Base-by-base conservation (phyloP, 2,329 filamentous ascomycete genomes). In the Fusarium armeniacum region DNA sequence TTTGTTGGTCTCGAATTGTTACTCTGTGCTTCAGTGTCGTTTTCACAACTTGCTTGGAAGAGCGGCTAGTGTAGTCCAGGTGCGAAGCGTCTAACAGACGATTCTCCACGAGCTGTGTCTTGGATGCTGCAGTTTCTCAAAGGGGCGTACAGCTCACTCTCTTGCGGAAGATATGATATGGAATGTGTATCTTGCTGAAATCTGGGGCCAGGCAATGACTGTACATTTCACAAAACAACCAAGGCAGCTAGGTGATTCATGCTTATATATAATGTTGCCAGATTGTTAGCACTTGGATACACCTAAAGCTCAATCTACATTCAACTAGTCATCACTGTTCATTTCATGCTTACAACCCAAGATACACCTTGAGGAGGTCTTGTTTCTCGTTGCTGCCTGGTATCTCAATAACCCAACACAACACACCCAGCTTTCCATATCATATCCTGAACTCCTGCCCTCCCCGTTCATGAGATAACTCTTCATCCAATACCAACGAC, bases 321-420 rank as follows among this genome's bases (percentile, higher is more conserved):
- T 46, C 44, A 32, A 32, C 44, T 30, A 20, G 22, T 52, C 49
- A 28, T 52, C 49, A 41, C 35, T 41, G 18, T 20, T 52, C 49
- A 35, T 44, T 38, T 50, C 38, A 47, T 40, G 16, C 33, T 40
- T 33, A 36, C 18, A 20, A 8, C 28, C 24, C 46, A 32, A 45
- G 58, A 35, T 67, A n/a, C 26, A 26, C 62, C 52, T 35, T 28
- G 10, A 45, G 20, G 32, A 54, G n/a, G 50, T 53, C 53, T 22
- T 52, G 55, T 47, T 62, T 63, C 47, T 59, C 47, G 53, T 66
- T 67, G 55, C 64, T 66, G 56, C 59, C 61, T 72, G 65, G 71
- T 72, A 75, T 75, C 70, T 50, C 54, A 54, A 59, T 63, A 36
- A 36, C 50, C 62, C 61, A 66, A 65, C 66, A 65, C 56, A 67